A percentile compares a stretch with the other conserved stretches of the same genome.
Conservation (phyloP, 2,329 filamentous ascomycete genomes). For the Alternaria ethzedia region DNA sequence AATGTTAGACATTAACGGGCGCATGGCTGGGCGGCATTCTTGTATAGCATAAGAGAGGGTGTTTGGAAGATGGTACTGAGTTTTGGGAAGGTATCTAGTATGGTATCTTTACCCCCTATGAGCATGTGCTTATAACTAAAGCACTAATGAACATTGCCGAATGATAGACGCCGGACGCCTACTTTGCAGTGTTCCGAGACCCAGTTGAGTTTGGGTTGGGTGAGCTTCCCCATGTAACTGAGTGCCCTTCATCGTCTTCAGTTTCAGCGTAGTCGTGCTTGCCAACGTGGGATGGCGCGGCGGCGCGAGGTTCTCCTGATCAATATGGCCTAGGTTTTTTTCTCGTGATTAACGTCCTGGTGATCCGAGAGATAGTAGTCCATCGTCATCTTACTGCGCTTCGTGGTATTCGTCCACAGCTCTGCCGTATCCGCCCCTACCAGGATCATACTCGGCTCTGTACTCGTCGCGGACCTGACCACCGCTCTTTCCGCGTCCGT, state of each 20-base stretch:
- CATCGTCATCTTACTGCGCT: conserved; percentile 11
- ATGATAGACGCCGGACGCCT: conserved; percentile 24
- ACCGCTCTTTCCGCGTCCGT: conserved; percentile 92
- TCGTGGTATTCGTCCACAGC: conserved; percentile 56
- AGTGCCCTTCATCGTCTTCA: not conserved
- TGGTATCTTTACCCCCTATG: not conserved
- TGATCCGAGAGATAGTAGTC: not conserved
- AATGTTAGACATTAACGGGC: not conserved
- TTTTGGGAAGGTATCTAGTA: conserved; percentile 4
- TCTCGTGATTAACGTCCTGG: not conserved
- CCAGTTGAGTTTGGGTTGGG: not conserved
- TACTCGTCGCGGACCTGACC: conserved; percentile 98
- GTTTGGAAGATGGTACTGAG: conserved; percentile 12
- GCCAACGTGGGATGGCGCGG: not conserved
- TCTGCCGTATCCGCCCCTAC: conserved; percentile 85
- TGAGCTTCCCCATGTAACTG: not conserved
- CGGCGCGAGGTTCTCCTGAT: not conserved
- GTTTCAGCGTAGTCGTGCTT: not conserved
- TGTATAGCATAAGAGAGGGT: conserved; percentile 13
- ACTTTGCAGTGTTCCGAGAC: conserved; percentile 14
- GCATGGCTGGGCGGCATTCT: not conserved
- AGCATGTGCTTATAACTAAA: conserved; percentile 1
- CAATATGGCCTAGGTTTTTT: not conserved
- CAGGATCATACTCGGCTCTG: conserved; percentile 94
- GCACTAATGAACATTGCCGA: not conserved